Evolutionary conservation across 1,284 basidiomycete genomes (phyloP).

Genomic region (Sanghuangporus baumii): DNA sequence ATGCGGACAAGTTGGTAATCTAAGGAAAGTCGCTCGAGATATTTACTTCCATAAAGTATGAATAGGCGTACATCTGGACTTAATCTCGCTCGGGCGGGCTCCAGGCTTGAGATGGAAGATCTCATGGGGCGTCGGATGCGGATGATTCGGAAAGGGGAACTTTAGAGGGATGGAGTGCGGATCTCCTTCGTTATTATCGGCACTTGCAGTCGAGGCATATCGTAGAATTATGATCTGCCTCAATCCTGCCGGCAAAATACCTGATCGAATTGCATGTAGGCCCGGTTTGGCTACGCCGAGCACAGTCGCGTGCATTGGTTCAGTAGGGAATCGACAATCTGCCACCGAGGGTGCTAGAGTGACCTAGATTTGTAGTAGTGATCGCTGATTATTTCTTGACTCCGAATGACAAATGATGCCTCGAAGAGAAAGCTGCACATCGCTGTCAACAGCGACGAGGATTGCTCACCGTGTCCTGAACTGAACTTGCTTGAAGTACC

Average conservation of each 20-base stretch:
- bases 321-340: too few relatives aligned
- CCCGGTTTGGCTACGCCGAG: not conserved
- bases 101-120: conserved; percentile 45
- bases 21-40: conserved; percentile 20
- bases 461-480: not conserved
- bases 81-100: conserved; percentile 41
- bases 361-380: not conserved
- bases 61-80: conserved; percentile 40
- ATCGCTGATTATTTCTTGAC: not conserved
- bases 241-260: not conserved
- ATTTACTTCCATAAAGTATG: not conserved
- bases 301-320: not conserved
- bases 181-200: not conserved
- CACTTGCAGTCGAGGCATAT: not conserved
- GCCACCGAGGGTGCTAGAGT: not conserved
- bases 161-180: not conserved
- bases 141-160: conserved; percentile 35
- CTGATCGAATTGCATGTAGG: not conserved
- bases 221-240: not conserved
- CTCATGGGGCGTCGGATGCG: conserved; percentile 42
- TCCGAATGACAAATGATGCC: not conserved
- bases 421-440: not conserved
- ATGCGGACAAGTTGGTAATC: conserved; percentile 51
- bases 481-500: not conserved
- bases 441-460: not conserved